Evolutionary conservation across 169 alveolate species (phyloP).

Genomic region (Besnoitia besnoiti): DNA sequence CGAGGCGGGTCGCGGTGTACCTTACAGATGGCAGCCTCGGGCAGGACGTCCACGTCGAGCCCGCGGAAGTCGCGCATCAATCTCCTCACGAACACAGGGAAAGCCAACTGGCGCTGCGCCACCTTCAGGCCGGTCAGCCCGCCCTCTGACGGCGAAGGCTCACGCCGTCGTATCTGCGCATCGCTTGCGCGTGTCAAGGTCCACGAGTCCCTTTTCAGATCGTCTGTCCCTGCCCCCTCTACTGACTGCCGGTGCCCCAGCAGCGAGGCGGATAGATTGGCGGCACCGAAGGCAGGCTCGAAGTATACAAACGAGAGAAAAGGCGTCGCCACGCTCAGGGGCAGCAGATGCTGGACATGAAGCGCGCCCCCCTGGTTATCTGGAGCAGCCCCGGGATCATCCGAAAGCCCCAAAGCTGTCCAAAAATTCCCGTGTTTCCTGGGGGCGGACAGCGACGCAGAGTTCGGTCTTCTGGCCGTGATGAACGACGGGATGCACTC

Average conservation of each 20-base stretch:
- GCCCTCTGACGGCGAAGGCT: not conserved
- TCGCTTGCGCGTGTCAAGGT: not conserved
- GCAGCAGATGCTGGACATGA: not conserved
- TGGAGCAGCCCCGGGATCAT: not conserved
- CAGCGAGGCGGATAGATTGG: not conserved
- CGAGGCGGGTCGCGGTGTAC: not conserved
- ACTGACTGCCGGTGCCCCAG: not conserved
- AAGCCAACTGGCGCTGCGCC: not conserved
- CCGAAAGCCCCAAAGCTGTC: not conserved
- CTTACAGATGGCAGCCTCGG: constrained; percentile 5
- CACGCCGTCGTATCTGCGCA: not conserved
- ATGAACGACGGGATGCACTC: not conserved
- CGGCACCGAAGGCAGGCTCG: not conserved
- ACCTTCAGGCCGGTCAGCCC: not conserved
- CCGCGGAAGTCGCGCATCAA: constrained; percentile 1
- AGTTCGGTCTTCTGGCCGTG: not conserved
- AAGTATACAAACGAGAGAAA: not conserved
- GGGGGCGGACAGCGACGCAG: not conserved
- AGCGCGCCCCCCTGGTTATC: not conserved
- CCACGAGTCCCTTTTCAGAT: not conserved
- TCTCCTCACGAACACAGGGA: not conserved
- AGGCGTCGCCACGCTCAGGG: not conserved
- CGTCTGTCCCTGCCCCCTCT: not conserved
- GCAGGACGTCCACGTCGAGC: not conserved
- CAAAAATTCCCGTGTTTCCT: not conserved